Percentiles rank a stretch among this genome's conserved stretches.
Conservation (phyloP, 495 filamentous ascomycete species). For the Astrocystis sublimbata region DNA sequence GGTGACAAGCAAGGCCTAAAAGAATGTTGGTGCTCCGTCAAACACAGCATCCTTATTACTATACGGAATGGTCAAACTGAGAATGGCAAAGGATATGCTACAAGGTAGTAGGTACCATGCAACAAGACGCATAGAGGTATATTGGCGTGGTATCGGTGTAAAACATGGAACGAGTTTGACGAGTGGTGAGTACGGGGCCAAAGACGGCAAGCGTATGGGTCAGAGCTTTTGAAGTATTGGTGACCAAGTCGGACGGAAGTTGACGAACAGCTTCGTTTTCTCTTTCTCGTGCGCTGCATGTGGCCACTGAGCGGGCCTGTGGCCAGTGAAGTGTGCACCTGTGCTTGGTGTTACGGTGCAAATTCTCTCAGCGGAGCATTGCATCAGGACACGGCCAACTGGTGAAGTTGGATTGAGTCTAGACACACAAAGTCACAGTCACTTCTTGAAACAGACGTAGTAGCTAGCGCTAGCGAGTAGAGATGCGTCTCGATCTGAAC, state of each 20-base stretch:
- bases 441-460: neutral
- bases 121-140: constrained; percentile 18
- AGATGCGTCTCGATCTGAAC: constrained; percentile 1
- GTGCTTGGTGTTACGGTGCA: neutral
- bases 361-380: constrained; percentile 5
- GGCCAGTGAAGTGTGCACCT: constrained; percentile 1
- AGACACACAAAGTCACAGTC: neutral
- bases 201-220: constrained; percentile 18
- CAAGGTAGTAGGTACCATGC: constrained; percentile 27
- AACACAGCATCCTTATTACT: constrained; percentile 11
- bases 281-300: constrained; percentile 7
- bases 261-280: neutral
- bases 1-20: constrained; percentile 5
- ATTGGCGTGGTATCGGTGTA: constrained; percentile 21
- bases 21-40: constrained; percentile 7
- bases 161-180: constrained; percentile 14
- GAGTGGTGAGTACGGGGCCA: constrained; percentile 13
- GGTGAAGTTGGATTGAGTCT: neutral
- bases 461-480: constrained; percentile 5
- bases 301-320: neutral
- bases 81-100: constrained; percentile 19
- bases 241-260: too few relatives aligned
- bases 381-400: neutral
- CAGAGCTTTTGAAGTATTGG: constrained; percentile 11
- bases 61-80: constrained; percentile 9